Conservation (phyloP, 371 early-diverging fungal species). For the Chytridium lagenaria region DNA sequence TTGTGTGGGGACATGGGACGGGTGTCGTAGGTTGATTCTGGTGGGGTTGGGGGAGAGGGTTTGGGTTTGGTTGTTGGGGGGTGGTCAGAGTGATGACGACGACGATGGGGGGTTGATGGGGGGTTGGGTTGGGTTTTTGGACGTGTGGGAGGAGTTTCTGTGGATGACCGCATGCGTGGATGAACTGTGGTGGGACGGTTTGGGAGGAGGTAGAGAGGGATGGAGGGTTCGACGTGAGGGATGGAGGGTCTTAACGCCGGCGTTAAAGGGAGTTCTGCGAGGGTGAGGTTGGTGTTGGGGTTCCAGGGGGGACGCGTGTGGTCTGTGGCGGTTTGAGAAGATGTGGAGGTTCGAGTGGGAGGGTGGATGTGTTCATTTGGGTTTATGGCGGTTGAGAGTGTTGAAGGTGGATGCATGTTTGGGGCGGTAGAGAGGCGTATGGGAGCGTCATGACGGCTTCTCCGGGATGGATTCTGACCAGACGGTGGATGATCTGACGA, state of each 20-base stretch:
- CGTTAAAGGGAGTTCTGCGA: neutral
- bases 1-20: conserved; percentile 35
- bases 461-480: too few species aligned
- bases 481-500: too few species aligned
- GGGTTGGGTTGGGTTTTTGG: neutral
- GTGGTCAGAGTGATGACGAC: neutral
- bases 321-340: neutral
- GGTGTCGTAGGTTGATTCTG: conserved; percentile 21
- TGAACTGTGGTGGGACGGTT: neutral
- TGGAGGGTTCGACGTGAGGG: neutral
- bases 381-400: neutral
- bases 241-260: neutral
- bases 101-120: neutral
- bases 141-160: neutral
- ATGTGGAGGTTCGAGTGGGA: neutral
- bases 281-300: neutral
- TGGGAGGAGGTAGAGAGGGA: conserved; percentile 3
- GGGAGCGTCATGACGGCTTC: neutral
- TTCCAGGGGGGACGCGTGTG: neutral
- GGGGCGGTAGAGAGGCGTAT: neutral
- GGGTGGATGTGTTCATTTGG: too few species aligned
- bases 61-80: neutral
- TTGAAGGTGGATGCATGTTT: neutral
- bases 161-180: neutral
- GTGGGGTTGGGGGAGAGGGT: neutral